Percentiles rank a stretch among this genome's conserved stretches.
phyloP scores from a whole-genome alignment of 2,329 filamentous ascomycete genomes.

The Davidsoniella virescens region DNA sequence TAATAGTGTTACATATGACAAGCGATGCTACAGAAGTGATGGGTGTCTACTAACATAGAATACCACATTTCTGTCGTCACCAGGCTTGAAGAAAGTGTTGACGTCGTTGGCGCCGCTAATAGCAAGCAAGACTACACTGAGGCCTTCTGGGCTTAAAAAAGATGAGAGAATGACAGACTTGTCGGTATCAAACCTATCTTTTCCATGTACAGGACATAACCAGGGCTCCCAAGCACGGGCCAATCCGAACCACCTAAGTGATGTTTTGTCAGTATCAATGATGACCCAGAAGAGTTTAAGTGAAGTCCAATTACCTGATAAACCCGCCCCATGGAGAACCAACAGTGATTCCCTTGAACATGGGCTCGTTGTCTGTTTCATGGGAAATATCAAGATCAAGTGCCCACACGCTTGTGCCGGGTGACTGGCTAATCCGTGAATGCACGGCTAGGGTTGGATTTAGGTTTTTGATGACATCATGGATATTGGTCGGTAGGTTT shows the following conservation, averaged over 20 bases:
- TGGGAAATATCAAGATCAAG: constrained; percentile 38
- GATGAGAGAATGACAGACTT: constrained; percentile 66
- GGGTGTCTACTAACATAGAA: constrained; percentile 38
- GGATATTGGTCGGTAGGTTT: constrained; percentile 26
- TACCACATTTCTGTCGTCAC: constrained; percentile 46
- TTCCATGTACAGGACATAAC: constrained; percentile 78
- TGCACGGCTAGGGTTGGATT: constrained; percentile 39
- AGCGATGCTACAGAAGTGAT: not conserved
- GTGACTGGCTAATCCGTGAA: constrained; percentile 46
- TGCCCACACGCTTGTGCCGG: constrained; percentile 55
- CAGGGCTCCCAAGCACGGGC: constrained; percentile 69
- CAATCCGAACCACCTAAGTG: constrained; percentile 57
- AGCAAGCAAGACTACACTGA: constrained; percentile 61
- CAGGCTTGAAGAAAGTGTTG: constrained; percentile 51
- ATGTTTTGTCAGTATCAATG: not conserved
- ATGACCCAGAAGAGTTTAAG: too few relatives aligned
- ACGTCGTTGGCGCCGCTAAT: constrained; percentile 60
- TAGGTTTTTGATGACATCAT: constrained; percentile 39
- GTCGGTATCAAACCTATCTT: constrained; percentile 46
- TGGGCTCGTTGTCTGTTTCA: constrained; percentile 41
- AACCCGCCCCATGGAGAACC: constrained; percentile 45
- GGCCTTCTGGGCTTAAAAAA: constrained; percentile 56
- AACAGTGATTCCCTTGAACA: constrained; percentile 37
- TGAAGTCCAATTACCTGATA: constrained; percentile 27
- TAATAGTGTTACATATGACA: constrained; percentile 12